A percentile compares a stretch with the other conserved stretches of the same genome.
These are phyloP conservation scores for Penicillium frequentans DNA, from an alignment of 2,329 filamentous ascomycete genomes.

Conservation along the genomic window DNA sequence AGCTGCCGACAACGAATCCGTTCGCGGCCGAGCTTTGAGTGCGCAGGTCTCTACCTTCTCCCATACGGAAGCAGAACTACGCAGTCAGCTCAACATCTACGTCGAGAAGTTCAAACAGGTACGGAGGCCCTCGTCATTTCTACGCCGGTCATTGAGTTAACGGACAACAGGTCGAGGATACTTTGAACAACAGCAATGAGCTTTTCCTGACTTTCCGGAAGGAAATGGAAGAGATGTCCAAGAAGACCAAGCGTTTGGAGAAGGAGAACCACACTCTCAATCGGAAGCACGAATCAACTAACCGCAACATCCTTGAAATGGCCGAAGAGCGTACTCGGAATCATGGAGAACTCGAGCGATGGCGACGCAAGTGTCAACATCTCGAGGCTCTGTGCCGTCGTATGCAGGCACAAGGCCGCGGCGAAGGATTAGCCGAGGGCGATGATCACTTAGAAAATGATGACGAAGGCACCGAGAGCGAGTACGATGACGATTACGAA, in stretches of 20 bases:
- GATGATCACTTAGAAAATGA: constrained; percentile 50
- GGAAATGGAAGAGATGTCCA: constrained; percentile 99
- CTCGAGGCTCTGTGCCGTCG: constrained; percentile 92
- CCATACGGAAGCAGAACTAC: constrained; percentile 89
- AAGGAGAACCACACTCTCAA: constrained; percentile 93
- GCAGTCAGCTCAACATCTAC: constrained; percentile 96
- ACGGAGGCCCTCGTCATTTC: constrained; percentile 39
- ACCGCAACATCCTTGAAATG: constrained; percentile 95
- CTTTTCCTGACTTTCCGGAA: constrained; percentile 95
- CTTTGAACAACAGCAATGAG: constrained; percentile 96
- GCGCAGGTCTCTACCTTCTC: constrained; percentile 92
- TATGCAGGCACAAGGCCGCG: constrained; percentile 92
- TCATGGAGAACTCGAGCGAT: constrained; percentile 73
- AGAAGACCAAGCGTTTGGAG: constrained; percentile 95
- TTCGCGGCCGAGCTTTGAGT: constrained; percentile 80
- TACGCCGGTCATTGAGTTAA: constrained; percentile 41
- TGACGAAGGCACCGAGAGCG: constrained; percentile 50
- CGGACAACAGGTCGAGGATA: constrained; percentile 85
- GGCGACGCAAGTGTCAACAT: constrained; percentile 83
- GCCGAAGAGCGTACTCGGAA: constrained; percentile 83
- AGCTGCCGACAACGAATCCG: constrained; percentile 76
- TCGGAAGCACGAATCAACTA: constrained; percentile 89
- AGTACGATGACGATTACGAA: constrained; percentile 62
- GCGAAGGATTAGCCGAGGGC: constrained; percentile 62
- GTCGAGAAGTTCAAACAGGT: constrained; percentile 99